Conservation (phyloP, 805 yeast species). For the Wickerhamomyces alni region DNA sequence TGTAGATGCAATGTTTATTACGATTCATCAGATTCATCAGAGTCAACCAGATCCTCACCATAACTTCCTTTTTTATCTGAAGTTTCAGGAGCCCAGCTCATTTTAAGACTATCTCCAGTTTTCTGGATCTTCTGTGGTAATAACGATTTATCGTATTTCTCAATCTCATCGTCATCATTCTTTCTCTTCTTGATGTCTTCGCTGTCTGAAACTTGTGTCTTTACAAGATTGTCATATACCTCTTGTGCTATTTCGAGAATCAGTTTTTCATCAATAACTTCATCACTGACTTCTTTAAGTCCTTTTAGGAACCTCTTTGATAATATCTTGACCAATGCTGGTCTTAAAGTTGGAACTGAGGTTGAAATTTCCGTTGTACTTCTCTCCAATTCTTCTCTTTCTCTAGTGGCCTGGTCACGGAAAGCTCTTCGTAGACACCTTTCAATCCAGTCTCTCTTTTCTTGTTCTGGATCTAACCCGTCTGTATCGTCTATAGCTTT, state of each 20-base stretch:
- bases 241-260: background rate
- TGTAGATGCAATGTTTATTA: too few relatives aligned
- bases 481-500: slow-evolving; percentile 52
- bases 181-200: background rate
- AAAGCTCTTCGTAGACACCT: slow-evolving; percentile 43
- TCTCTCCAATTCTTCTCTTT: slow-evolving; percentile 20
- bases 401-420: slow-evolving; percentile 16
- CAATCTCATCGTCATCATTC: slow-evolving; percentile 8
- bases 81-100: background rate
- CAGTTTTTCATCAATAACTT: background rate
- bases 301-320: background rate
- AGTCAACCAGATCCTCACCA: too few relatives aligned
- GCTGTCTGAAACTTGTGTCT: background rate
- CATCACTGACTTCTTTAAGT: background rate
- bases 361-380: slow-evolving; percentile 18
- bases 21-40: too few relatives aligned
- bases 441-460: slow-evolving; percentile 50
- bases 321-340: slow-evolving; percentile 4
- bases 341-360: slow-evolving; percentile 10
- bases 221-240: background rate
- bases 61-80: background rate
- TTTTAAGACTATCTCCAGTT: background rate
- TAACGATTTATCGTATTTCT: slow-evolving; percentile 10
- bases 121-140: slow-evolving; percentile 7
- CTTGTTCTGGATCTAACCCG: slow-evolving; percentile 40